phyloP scores from a whole-genome alignment of 768 basidiomycete species.

The Boletus pseudo-olivaceus region DNA sequence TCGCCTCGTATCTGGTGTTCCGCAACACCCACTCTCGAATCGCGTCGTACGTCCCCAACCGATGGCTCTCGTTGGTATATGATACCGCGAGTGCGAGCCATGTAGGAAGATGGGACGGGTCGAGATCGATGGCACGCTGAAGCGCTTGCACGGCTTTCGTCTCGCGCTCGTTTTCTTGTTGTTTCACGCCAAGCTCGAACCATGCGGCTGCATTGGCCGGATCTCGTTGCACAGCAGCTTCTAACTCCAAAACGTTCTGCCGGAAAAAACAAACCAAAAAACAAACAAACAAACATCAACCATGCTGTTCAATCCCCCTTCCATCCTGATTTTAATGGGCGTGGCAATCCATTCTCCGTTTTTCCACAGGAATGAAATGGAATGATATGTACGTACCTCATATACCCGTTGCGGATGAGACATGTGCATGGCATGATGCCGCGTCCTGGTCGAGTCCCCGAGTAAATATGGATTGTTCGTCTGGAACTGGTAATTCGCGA shows the following conservation, averaged over 20 bases:
- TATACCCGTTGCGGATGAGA: constrained; percentile 27
- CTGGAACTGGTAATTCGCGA: constrained; percentile 69
- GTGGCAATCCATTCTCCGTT: constrained; percentile 8
- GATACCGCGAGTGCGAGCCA: constrained; percentile 92
- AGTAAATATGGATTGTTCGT: constrained; percentile 73
- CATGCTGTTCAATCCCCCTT: constrained; percentile 8
- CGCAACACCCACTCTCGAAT: constrained; percentile 78
- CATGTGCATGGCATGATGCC: constrained; percentile 42
- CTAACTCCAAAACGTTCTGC: constrained; percentile 83
- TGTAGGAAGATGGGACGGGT: constrained; percentile 69
- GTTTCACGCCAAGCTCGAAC: constrained; percentile 92
- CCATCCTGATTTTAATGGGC: background rate
- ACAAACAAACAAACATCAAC: constrained; percentile 10
- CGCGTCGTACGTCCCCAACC: constrained; percentile 70
- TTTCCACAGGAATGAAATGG: constrained; percentile 11
- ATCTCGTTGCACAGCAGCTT: constrained; percentile 83
- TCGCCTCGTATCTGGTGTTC: constrained; percentile 48
- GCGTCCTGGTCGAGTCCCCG: constrained; percentile 51
- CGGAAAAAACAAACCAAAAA: constrained; percentile 11
- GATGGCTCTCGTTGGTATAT: constrained; percentile 84
- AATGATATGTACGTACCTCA: constrained; percentile 36
- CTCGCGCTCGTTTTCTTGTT: constrained; percentile 98
- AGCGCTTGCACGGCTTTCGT: constrained; percentile 85
- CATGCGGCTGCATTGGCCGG: constrained; percentile 70
- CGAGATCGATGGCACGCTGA: constrained; percentile 72